Conservation (phyloP, 805 yeast genomes). For the Brettanomyces nanus region DNA sequence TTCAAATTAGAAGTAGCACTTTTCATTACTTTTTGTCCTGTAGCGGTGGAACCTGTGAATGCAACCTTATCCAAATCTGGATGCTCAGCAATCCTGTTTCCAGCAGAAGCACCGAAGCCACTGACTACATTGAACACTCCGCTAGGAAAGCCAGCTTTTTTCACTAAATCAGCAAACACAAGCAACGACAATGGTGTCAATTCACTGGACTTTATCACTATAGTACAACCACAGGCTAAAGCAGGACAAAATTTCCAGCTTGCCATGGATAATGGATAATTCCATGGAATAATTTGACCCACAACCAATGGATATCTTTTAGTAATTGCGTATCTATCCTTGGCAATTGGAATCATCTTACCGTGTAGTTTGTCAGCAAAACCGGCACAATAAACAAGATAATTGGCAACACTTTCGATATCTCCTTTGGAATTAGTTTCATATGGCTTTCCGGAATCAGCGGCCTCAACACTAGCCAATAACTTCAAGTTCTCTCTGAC, state of each 20-base stretch:
- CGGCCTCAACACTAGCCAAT: constrained; percentile 43
- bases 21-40: constrained; percentile 58
- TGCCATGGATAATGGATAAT: constrained; percentile 63
- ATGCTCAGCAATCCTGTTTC: constrained; percentile 58
- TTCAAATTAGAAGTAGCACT: constrained; percentile 60
- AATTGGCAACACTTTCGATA: constrained; percentile 36
- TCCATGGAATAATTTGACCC: constrained; percentile 68
- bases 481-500: constrained; percentile 40
- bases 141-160: constrained; percentile 66
- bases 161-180: constrained; percentile 47
- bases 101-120: constrained; percentile 65
- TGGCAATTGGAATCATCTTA: constrained; percentile 27
- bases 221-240: constrained; percentile 68
- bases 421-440: constrained; percentile 41
- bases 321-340: constrained; percentile 54
- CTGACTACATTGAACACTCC: constrained; percentile 68
- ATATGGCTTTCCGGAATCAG: constrained; percentile 50
- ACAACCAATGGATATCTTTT: constrained; percentile 60
- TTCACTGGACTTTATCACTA: constrained; percentile 69
- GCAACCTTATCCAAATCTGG: constrained; percentile 50
- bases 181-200: constrained; percentile 66
- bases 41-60: constrained; percentile 59
- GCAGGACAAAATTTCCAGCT: constrained; percentile 83
- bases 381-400: constrained; percentile 49
- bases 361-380: constrained; percentile 55